Base-by-base conservation (phyloP, 108 stramenopile species). In the Ochromonas danica region DNA sequence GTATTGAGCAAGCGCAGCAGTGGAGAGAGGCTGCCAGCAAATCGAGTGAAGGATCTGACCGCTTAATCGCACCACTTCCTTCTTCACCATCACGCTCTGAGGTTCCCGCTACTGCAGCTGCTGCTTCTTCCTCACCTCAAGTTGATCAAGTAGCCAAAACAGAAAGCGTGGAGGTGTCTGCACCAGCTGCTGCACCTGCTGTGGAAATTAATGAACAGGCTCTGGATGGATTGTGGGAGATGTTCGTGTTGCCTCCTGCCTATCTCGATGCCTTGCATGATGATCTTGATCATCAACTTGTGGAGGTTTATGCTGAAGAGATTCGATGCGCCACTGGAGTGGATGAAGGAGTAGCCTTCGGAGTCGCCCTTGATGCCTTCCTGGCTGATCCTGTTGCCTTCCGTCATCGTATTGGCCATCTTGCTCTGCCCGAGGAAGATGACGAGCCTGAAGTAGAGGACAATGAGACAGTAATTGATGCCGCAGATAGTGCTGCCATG, bases 311-410 rank as follows among this genome's bases (percentile, higher is more conserved):
- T 36, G 72, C 72, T 3, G 10, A 75, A 33, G 72, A 75, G 31
- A 17, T 75, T 31, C 6, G 6, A 10, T 6, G 10, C 3, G n/a
- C 14, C 3, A 33, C 72, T 6, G 10, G 25, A 6, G 25, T 75
- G 17, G 43, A 45, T 31, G 43, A 45, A 31, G 35, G n/a, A 6
- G 31, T 75, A 10, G 72, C 72, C 10, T 75, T 30, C 40, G 72
- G 72, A 6, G 72, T 75, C 10, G 72, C 72, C 10, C 40, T 75
- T 6, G 72, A 75, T 36, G 31, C 72, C 10, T 75, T 57, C 51
- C 40, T 75, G 31, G 72, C 72, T 38, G 72, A 75, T 36, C 72
- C 72, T 27, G 40, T 57, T 10, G 40, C 10, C 14, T 75, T 75
- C 40, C 43, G 72, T 28, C 43, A 75, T 33, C 72, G 51, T 36